Evolutionary conservation across 768 basidiomycete species (phyloP), one percentile per base, ranked within the genome.

Genomic region (Trametes cinnabarina): DNA sequence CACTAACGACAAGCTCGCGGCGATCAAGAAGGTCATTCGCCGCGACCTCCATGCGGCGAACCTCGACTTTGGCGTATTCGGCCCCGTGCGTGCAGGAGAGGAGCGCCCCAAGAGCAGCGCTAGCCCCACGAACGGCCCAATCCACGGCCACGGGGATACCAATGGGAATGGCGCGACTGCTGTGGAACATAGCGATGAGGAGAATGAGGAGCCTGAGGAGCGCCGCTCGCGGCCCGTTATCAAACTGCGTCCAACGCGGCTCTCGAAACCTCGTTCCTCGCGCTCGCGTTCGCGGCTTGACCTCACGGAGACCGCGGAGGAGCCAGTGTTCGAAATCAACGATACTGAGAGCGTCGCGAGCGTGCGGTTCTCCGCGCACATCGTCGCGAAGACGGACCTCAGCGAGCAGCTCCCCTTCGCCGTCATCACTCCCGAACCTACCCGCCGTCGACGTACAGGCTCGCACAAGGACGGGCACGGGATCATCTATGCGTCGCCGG

Each of bases 41-140:
- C 79, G 73, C 49, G 90, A 86, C 55, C 74, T 94, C 37, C 74
- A 75, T 50, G 80, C 82, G 51, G 86, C 87, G 19, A 82, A 82
- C 14, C 79, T 93, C 39, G 86, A 83, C 67, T 88, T 92, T 68
- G 90, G 91, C 47, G 84, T 93, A 19, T 91, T 93, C 69, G 82
- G 80, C 15, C 76, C 82, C 25, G 67, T 74, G 51, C 62, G 58
- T 20, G 47, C 37, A 17, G 37, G 28, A 15, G 51, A 37, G 39
- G 65, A 61, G 41, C 56, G 55, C 47, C 56, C 63, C 11, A 55
- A 57, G 52, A 58, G 48, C 46, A 34, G 43, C 3, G 44, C 35
- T 10, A 43, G 25, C 34, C 47, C 26, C 11, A 30, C 23, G 9
- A 32, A 47, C 39, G 19, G 19, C 34, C 34, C 37, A 26, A 58